Percentiles rank a stretch among this genome's conserved stretches.
Evolutionary conservation across 106 monocot species (phyloP).

Genomic region (Acorus calamus): DNA sequence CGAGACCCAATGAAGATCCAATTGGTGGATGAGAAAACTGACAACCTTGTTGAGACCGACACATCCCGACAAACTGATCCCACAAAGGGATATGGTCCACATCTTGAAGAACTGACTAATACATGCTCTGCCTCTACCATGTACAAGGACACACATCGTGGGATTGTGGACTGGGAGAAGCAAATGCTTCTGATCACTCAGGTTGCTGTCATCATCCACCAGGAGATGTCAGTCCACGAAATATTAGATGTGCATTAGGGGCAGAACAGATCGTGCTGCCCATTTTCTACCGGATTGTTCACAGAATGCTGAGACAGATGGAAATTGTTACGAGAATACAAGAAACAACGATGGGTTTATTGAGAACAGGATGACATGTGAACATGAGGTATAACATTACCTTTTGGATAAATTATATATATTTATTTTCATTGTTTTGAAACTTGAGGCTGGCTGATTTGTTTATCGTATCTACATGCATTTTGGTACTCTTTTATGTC

Average conservation of each 20-base stretch:
- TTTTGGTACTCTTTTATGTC: too few relatives aligned
- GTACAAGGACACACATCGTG: not conserved
- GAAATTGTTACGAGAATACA: not conserved
- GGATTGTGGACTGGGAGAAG: not conserved
- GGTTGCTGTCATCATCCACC: conserved; percentile 3
- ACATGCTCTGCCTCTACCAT: not conserved
- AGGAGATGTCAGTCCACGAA: conserved; percentile 4
- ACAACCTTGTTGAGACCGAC: too few relatives aligned
- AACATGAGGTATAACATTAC: conserved; percentile 19
- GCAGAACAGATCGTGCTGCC: conserved; percentile 5
- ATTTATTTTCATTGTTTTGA: not conserved
- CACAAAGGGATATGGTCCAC: not conserved
- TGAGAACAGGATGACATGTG: conserved; percentile 11
- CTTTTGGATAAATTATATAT: not conserved
- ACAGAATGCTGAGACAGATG: conserved; percentile 7
- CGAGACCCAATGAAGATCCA: too few relatives aligned
- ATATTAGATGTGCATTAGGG: not conserved
- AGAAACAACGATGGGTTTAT: not conserved
- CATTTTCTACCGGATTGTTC: conserved; percentile 3
- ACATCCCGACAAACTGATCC: too few relatives aligned
- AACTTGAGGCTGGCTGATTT: not conserved
- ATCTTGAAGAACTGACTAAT: not conserved
- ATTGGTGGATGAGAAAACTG: too few relatives aligned
- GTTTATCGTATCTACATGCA: too few relatives aligned
- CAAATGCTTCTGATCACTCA: conserved; percentile 2